Evolutionary conservation across 345 rosid species (phyloP).

Genomic region (Camelina sativa): DNA sequence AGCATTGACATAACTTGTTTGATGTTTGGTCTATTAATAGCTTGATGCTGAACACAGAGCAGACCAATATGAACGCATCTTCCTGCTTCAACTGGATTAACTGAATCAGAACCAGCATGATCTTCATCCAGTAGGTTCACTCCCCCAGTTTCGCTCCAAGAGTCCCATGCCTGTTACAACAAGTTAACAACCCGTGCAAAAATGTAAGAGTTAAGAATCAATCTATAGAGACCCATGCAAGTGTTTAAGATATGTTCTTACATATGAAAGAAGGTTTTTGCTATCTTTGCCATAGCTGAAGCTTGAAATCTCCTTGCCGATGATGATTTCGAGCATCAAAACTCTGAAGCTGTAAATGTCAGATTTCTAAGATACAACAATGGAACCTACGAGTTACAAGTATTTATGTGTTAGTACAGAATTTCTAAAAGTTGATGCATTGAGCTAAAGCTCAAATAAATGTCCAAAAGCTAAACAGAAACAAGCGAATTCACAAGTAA

Average conservation of each 20-base stretch:
- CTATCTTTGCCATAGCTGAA: constrained; percentile 38
- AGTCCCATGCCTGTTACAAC: constrained; percentile 41
- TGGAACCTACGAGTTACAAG: constrained; percentile 15
- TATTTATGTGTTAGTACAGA: constrained; percentile 9
- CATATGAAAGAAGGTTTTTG: constrained; percentile 41
- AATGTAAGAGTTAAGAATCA: constrained; percentile 14
- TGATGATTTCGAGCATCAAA: constrained; percentile 44
- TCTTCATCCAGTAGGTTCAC: constrained; percentile 37
- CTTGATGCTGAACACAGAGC: constrained; percentile 44
- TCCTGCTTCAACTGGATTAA: constrained; percentile 35
- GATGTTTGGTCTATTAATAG: constrained; percentile 45
- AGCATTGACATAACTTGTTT: constrained; percentile 42
- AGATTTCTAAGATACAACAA: not conserved
- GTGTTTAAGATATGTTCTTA: constrained; percentile 28
- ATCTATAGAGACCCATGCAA: not conserved
- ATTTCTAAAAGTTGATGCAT: not conserved
- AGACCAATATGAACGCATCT: constrained; percentile 43
- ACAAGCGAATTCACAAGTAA: not conserved
- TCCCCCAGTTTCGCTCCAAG: constrained; percentile 37
- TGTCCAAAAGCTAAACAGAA: constrained; percentile 1
- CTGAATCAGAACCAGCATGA: constrained; percentile 29
- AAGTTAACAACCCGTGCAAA: not conserved
- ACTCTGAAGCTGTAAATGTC: constrained; percentile 63
- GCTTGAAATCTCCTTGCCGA: constrained; percentile 41
- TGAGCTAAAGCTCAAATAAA: not conserved